Conservation (phyloP, 495 filamentous ascomycete species). For the Antarctomyces pellizariae region DNA sequence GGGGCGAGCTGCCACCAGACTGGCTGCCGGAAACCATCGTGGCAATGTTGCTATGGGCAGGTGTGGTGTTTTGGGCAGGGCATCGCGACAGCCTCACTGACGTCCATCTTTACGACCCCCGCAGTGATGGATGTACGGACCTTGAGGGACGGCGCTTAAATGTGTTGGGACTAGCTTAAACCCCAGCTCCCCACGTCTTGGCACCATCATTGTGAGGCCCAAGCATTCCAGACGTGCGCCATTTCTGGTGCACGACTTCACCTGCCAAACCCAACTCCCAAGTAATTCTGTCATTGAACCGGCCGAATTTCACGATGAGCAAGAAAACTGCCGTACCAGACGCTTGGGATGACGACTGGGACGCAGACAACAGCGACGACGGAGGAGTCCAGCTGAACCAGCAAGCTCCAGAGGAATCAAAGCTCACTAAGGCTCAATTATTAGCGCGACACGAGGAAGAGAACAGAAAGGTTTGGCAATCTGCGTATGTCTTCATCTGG, state of each 20-base stretch:
- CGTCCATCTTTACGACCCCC: too few relatives aligned
- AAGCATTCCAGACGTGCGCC: neutral
- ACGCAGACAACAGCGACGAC: conserved; percentile 32
- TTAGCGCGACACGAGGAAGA: conserved; percentile 58
- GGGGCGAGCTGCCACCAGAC: too few relatives aligned
- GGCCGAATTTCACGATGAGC: conserved; percentile 5
- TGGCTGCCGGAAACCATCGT: too few relatives aligned
- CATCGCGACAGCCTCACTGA: too few relatives aligned
- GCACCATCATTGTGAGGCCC: neutral
- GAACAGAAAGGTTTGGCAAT: conserved; percentile 69
- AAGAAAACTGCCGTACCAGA: conserved; percentile 27
- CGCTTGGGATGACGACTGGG: conserved; percentile 88
- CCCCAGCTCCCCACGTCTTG: neutral
- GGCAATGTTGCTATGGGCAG: too few relatives aligned
- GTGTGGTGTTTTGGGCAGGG: too few relatives aligned
- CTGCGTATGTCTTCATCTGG: conserved; percentile 36
- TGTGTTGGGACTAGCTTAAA: too few relatives aligned
- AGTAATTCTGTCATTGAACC: neutral
- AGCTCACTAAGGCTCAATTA: conserved; percentile 47
- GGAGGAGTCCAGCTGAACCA: conserved; percentile 16
- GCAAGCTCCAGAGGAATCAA: conserved; percentile 20
- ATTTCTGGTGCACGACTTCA: neutral
- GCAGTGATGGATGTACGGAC: too few relatives aligned
- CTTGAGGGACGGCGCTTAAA: too few relatives aligned
- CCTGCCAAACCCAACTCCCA: neutral